Evolutionary conservation across 2,329 filamentous ascomycete genomes (phyloP).

Genomic region (Falciphora oryzae): DNA sequence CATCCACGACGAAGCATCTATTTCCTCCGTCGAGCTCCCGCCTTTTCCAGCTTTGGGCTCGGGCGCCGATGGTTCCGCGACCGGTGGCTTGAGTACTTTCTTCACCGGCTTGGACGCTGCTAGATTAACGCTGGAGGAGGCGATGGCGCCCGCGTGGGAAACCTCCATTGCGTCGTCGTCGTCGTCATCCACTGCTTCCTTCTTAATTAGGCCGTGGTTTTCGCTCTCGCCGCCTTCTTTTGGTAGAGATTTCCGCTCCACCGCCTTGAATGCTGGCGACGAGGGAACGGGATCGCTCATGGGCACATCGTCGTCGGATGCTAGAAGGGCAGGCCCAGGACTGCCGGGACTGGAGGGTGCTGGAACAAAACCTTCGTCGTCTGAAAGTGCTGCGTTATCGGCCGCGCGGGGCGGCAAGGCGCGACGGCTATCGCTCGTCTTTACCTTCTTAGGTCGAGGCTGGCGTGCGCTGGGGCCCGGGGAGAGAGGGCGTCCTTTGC

Average conservation of each 20-base stretch:
- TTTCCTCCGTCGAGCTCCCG: slow-evolving; percentile 47
- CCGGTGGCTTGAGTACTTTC: slow-evolving; percentile 63
- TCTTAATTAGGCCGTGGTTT: slow-evolving; percentile 3
- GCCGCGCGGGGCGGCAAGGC: slow-evolving; percentile 41
- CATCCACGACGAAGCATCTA: slow-evolving; percentile 86
- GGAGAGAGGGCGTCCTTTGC: slow-evolving; percentile 74
- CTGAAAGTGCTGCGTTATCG: slow-evolving; percentile 42
- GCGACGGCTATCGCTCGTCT: slow-evolving; percentile 43
- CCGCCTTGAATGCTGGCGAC: slow-evolving; percentile 75
- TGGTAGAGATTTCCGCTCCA: slow-evolving; percentile 60
- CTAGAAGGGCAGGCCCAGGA: not conserved
- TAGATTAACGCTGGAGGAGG: slow-evolving; percentile 73
- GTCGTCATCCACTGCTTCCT: slow-evolving; percentile 61
- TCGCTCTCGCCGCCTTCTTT: slow-evolving; percentile 28
- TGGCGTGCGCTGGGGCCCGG: slow-evolving; percentile 55
- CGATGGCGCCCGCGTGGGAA: slow-evolving; percentile 66
- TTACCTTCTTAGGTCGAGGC: slow-evolving; percentile 51
- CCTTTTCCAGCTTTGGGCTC: slow-evolving; percentile 26
- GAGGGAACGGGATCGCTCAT: slow-evolving; percentile 86
- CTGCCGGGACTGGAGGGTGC: slow-evolving; percentile 35
- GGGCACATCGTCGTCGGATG: slow-evolving; percentile 58
- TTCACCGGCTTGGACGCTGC: slow-evolving; percentile 72
- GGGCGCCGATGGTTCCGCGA: slow-evolving; percentile 76
- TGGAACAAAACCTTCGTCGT: slow-evolving; percentile 48
- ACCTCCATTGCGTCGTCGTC: slow-evolving; percentile 86